Evolutionary conservation across 108 stramenopile species (phyloP).

Genomic region (Craspedostauros australis): DNA sequence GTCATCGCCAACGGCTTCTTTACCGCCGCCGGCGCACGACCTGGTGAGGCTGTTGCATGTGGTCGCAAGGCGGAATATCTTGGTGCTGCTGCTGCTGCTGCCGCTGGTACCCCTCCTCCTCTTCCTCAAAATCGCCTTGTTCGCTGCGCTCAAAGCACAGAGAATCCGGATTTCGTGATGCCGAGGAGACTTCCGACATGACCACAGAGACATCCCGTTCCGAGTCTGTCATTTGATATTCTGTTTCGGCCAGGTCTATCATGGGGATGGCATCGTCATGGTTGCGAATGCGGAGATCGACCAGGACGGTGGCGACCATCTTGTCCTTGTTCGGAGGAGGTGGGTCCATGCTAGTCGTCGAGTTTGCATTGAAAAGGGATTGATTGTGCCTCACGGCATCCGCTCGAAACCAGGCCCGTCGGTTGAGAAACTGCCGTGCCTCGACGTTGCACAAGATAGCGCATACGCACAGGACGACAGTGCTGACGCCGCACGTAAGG

Average conservation of each 20-base stretch:
- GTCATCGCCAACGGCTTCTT: too few relatives aligned
- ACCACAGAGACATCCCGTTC: constrained; percentile 9
- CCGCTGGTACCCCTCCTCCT: too few relatives aligned
- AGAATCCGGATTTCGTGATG: not conserved
- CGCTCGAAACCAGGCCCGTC: not conserved
- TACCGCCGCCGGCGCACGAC: too few relatives aligned
- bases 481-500: not conserved
- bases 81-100: too few relatives aligned
- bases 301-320: constrained; percentile 72
- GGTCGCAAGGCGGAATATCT: too few relatives aligned
- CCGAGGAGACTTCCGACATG: constrained; percentile 17
- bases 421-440: too few relatives aligned
- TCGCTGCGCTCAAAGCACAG: not conserved
- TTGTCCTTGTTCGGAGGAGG: constrained; percentile 68
- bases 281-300: constrained; percentile 48
- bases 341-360: constrained; percentile 3
- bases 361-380: not conserved
- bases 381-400: not conserved
- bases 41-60: too few relatives aligned
- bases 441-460: not conserved
- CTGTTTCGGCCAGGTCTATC: constrained; percentile 27
- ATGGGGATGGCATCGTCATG: not conserved
- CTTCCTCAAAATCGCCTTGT: not conserved
- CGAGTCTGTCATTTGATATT: constrained; percentile 21
- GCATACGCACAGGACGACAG: not conserved